Evolutionary conservation across 2,329 filamentous ascomycete genomes (phyloP).

Genomic region (Dactylellina parvicollis): DNA sequence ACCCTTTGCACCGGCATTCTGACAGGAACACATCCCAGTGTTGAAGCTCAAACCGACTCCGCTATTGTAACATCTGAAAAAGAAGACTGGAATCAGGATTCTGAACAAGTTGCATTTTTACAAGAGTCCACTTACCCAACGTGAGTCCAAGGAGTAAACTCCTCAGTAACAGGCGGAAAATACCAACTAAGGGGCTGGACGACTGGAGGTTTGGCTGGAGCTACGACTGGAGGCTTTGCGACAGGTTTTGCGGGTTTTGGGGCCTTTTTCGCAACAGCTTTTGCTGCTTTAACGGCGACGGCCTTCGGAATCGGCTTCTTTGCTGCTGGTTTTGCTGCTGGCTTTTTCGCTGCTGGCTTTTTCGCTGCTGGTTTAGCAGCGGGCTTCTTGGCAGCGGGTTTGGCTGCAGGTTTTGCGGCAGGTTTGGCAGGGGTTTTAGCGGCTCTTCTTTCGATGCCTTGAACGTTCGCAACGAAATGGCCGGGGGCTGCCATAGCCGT

Average conservation of each 20-base stretch:
- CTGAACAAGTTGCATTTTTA: not conserved
- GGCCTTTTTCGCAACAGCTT: not conserved
- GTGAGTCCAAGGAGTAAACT: not conserved
- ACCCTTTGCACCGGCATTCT: not conserved
- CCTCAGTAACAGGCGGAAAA: not conserved
- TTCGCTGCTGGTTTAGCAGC: not conserved
- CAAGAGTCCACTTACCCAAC: not conserved
- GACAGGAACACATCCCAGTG: conserved; percentile 16
- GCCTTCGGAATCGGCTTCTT: no score
- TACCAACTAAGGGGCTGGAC: not conserved
- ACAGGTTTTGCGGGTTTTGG: not conserved
- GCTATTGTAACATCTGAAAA: conserved; percentile 10
- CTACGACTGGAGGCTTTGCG: not conserved
- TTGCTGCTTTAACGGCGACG: not conserved
- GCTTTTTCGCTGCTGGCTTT: not conserved
- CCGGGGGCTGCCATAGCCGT: no score
- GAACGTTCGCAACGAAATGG: no score
- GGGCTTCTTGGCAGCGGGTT: not conserved
- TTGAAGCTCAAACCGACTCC: conserved; percentile 1
- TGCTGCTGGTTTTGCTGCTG: not conserved
- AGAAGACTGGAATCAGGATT: not conserved
- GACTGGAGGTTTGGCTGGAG: no score
- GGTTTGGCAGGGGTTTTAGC: no score
- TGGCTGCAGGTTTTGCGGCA: not conserved
- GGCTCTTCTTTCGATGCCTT: no score